These are phyloP conservation scores for Mitragyna speciosa DNA, from an alignment of 257 asterid species.

Conservation along the genomic window DNA sequence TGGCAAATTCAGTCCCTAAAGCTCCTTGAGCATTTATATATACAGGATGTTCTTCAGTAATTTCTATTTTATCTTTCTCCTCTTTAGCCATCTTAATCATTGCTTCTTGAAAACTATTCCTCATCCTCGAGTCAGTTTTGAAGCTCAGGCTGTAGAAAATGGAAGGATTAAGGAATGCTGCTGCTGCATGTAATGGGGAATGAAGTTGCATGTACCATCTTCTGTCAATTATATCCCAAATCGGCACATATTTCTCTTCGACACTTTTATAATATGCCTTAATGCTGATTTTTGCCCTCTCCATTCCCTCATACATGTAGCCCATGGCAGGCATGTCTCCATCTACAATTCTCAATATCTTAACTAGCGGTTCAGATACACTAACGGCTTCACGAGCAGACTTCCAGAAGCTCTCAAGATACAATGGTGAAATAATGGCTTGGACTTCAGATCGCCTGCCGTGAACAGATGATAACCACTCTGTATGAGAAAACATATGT, in stretches of 20 bases:
- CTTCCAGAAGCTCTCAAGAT: slow-evolving; percentile 37
- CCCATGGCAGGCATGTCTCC: slow-evolving; percentile 54
- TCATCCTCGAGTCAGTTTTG: slow-evolving; percentile 38
- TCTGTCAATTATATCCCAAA: slow-evolving; percentile 41
- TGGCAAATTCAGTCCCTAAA: slow-evolving; percentile 46
- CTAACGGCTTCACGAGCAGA: slow-evolving; percentile 37
- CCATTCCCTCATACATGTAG: slow-evolving; percentile 42
- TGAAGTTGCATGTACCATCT: slow-evolving; percentile 45
- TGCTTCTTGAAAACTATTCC: slow-evolving; percentile 53
- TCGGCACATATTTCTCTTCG: slow-evolving; percentile 36
- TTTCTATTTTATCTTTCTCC: slow-evolving; percentile 42
- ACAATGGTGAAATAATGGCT: slow-evolving; percentile 31
- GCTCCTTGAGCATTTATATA: slow-evolving; percentile 50
- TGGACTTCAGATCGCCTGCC: slow-evolving; percentile 28
- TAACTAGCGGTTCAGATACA: slow-evolving; percentile 38
- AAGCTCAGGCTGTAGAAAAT: slow-evolving; percentile 34
- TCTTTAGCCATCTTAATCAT: slow-evolving; percentile 39
- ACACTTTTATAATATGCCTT: slow-evolving; percentile 38
- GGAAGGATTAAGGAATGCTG: slow-evolving; percentile 52
- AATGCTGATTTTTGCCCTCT: slow-evolving; percentile 37
- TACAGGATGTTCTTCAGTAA: slow-evolving; percentile 39
- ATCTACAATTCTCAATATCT: slow-evolving; percentile 39
- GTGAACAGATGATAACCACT: slow-evolving; percentile 35
- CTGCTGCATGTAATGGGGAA: slow-evolving; percentile 41
- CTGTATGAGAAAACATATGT: slow-evolving; percentile 35